Conservation (phyloP, 2,329 filamentous ascomycete species). For the Calonectria multiphialidica region DNA sequence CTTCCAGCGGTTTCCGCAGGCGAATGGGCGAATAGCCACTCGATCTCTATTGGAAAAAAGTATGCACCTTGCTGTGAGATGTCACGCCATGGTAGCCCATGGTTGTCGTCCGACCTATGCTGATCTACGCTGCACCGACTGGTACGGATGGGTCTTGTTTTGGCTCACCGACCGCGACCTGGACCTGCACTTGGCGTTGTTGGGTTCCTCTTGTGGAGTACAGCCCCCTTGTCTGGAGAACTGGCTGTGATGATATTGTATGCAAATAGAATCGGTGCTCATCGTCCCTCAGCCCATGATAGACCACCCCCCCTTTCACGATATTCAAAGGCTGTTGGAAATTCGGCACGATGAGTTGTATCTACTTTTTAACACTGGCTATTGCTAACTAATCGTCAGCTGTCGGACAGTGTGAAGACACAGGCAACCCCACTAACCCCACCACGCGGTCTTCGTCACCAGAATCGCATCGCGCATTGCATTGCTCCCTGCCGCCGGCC, state of each 20-base stretch:
- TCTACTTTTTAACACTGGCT: neutral
- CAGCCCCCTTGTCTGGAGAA: neutral
- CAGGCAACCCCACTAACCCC: slow-evolving; percentile 13
- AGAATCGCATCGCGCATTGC: neutral
- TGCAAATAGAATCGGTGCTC: neutral
- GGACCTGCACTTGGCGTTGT: neutral
- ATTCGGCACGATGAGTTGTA: neutral
- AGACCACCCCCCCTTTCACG: neutral
- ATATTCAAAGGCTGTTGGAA: neutral
- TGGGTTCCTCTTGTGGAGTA: neutral
- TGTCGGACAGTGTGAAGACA: neutral
- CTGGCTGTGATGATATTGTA: neutral
- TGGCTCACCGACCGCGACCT: slow-evolving; percentile 4
- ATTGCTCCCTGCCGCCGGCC: slow-evolving; percentile 1
- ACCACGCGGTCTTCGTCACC: neutral
- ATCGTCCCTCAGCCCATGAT: neutral
- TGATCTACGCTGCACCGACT: neutral
- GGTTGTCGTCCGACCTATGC: neutral
- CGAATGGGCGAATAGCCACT: neutral
- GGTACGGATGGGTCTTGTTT: neutral
- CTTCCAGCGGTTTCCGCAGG: neutral
- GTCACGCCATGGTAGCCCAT: slow-evolving; percentile 10
- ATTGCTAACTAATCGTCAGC: neutral
- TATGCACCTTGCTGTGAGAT: neutral
- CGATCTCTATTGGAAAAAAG: neutral